These are phyloP conservation scores for Waltergamsia citrina DNA, from an alignment of 2,329 filamentous ascomycete genomes.

Conservation along the genomic window DNA sequence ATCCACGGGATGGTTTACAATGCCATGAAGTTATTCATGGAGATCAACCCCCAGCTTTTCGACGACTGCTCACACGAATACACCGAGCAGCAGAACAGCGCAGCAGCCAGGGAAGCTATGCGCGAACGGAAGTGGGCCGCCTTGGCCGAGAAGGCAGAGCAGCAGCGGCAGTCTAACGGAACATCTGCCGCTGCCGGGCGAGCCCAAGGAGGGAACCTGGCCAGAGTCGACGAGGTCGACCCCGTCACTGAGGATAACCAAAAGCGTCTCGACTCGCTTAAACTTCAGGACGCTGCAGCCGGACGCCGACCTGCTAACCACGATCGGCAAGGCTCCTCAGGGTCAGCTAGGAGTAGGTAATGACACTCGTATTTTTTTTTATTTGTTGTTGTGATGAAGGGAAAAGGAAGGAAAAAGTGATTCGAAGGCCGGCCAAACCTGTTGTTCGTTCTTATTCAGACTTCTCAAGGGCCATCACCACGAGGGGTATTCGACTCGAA, in stretches of 20 bases:
- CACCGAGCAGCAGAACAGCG: slow-evolving; percentile 89
- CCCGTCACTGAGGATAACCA: slow-evolving; percentile 73
- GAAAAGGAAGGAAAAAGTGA: neutral
- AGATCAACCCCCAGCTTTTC: slow-evolving; percentile 96
- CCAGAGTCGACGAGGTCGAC: slow-evolving; percentile 66
- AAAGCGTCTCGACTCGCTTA: slow-evolving; percentile 80
- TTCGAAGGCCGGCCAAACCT: neutral
- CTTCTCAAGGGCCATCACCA: neutral
- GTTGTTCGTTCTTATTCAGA: neutral
- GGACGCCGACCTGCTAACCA: slow-evolving; percentile 48
- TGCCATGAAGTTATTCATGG: slow-evolving; percentile 99
- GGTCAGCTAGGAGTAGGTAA: slow-evolving; percentile 42
- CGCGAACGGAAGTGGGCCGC: slow-evolving; percentile 86
- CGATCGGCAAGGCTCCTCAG: slow-evolving; percentile 51
- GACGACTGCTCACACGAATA: slow-evolving; percentile 99
- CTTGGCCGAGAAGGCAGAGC: slow-evolving; percentile 70
- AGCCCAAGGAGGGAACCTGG: slow-evolving; percentile 30
- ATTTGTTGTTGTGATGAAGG: neutral
- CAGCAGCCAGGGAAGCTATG: slow-evolving; percentile 71
- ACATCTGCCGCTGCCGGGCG: slow-evolving; percentile 17
- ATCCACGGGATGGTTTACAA: slow-evolving; percentile 99
- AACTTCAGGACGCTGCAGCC: slow-evolving; percentile 64
- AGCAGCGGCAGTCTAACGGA: slow-evolving; percentile 40
- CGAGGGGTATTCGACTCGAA: no score
- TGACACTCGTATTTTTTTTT: neutral